Conservation (phyloP, 1,139 yeast genomes). For the Candida sp. region DNA sequence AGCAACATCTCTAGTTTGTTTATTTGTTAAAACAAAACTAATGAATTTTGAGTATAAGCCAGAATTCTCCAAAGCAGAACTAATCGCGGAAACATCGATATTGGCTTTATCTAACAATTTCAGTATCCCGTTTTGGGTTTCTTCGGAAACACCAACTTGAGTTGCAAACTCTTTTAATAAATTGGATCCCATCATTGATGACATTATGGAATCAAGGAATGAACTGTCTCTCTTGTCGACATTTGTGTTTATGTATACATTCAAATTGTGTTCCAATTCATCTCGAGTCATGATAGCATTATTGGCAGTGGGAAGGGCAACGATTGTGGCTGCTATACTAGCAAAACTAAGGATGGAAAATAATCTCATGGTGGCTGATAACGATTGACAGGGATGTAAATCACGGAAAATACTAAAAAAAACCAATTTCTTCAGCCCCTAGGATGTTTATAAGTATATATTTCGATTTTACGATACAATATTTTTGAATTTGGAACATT, state of each 20-base stretch:
- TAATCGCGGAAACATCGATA: constrained; percentile 16
- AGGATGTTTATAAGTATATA: neutral
- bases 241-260: neutral
- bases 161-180: constrained; percentile 7
- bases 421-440: neutral
- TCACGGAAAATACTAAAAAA: neutral
- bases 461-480: neutral
- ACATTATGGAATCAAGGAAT: constrained; percentile 1
- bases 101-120: constrained; percentile 13
- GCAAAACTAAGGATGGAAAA: neutral
- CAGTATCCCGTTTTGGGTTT: constrained; percentile 7
- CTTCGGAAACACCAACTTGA: constrained; percentile 8
- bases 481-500: neutral
- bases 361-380: neutral
- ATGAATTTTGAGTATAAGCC: constrained; percentile 18
- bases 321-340: neutral
- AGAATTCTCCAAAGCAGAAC: constrained; percentile 13
- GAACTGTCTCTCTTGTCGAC: constrained; percentile 1
- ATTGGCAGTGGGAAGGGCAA: neutral
- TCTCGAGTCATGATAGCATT: constrained; percentile 1
- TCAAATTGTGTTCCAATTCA: neutral
- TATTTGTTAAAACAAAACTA: constrained; percentile 19
- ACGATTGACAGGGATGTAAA: neutral
- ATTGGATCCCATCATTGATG: constrained; percentile 8
- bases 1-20: constrained; percentile 16